phyloP scores from a whole-genome alignment of 1,284 basidiomycete genomes.

The Puccinia novopanici region DNA sequence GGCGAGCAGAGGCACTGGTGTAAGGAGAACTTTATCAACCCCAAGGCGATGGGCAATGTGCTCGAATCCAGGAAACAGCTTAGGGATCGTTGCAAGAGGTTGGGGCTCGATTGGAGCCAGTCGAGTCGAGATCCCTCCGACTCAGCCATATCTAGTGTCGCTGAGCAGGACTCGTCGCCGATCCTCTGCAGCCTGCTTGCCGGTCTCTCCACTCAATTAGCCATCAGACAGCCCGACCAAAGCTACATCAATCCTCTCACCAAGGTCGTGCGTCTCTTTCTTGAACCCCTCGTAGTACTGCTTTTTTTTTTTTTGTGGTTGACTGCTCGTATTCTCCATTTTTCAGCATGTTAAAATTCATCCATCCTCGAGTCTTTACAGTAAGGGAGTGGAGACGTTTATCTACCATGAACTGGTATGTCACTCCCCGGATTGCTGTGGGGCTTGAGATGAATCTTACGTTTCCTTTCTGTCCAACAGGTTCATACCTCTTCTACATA shows the following conservation, averaged over 20 bases:
- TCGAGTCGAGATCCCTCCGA: background rate
- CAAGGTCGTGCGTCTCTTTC: background rate
- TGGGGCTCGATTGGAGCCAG: constrained; percentile 54
- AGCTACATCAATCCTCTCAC: constrained; percentile 68
- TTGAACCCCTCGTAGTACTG: constrained; percentile 9
- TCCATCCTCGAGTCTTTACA: constrained; percentile 75
- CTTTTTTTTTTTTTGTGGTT: constrained; percentile 33
- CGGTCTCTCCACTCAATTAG: constrained; percentile 78
- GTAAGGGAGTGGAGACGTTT: constrained; percentile 78
- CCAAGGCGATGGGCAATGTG: constrained; percentile 54
- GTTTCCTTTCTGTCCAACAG: background rate
- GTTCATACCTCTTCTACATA: constrained; percentile 46
- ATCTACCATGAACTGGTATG: constrained; percentile 86
- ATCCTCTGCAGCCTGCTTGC: constrained; percentile 63
- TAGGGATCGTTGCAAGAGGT: constrained; percentile 54
- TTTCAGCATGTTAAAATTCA: constrained; percentile 79
- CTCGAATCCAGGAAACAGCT: constrained; percentile 56
- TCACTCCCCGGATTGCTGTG: background rate
- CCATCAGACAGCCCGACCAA: constrained; percentile 76
- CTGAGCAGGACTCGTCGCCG: constrained; percentile 56
- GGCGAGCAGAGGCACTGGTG: constrained; percentile 69
- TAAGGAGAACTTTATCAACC: constrained; percentile 67
- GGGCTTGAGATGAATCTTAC: background rate
- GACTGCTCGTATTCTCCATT: background rate
- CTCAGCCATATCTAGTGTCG: background rate